phyloP scores from a whole-genome alignment of 306 rosid species.

The Malus fusca region DNA sequence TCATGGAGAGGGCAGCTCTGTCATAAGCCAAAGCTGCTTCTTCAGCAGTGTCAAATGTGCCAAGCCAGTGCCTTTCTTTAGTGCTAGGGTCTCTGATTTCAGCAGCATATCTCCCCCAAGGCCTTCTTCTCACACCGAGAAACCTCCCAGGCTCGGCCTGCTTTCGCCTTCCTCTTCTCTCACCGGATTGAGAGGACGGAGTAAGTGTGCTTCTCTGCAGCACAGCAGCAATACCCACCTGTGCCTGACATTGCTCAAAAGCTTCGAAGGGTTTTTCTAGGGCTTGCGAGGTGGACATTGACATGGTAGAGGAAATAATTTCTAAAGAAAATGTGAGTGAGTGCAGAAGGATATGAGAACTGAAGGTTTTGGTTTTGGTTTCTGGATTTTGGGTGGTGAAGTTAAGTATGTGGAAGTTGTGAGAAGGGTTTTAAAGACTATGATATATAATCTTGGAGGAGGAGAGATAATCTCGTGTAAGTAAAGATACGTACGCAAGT shows the following conservation, averaged over 20 bases:
- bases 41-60: conserved; percentile 97
- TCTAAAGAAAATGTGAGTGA: not conserved
- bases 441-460: conserved; percentile 34
- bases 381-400: conserved; percentile 3
- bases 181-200: conserved; percentile 39
- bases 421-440: conserved; percentile 51
- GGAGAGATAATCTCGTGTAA: not conserved
- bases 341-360: conserved; percentile 4
- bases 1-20: conserved; percentile 96
- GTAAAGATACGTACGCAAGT: not conserved
- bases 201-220: conserved; percentile 59
- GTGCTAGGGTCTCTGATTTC: conserved; percentile 97
- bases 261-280: conserved; percentile 43
- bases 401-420: conserved; percentile 16
- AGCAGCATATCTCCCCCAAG: conserved; percentile 99
- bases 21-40: conserved; percentile 99
- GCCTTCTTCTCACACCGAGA: conserved; percentile 87
- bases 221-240: conserved; percentile 50
- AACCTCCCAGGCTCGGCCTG: conserved; percentile 89
- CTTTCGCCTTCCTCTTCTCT: conserved; percentile 79
- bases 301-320: not conserved
- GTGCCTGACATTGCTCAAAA: conserved; percentile 36
- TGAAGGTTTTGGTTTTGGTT: conserved; percentile 20
- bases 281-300: conserved; percentile 76
- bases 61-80: conserved; percentile 97